Evolutionary conservation across 2,329 filamentous ascomycete species (phyloP), one percentile per base, ranked within the genome.

Genomic region (Parascedosporium putredinis): DNA sequence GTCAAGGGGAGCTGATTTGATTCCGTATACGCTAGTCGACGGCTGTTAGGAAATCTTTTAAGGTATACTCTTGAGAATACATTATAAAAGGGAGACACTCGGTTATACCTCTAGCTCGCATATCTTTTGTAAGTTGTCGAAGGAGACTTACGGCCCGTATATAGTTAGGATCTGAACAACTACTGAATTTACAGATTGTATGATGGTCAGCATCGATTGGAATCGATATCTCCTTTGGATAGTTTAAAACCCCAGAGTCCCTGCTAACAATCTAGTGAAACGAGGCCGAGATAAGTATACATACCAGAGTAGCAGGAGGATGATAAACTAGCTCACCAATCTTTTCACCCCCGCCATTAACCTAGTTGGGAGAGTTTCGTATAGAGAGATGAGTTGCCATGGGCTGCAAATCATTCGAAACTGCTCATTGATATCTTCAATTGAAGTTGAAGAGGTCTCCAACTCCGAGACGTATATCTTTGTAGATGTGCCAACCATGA

Each of bases 401-500:
- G 20, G 25, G 25, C 16, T 22, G 16, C 45, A 47, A 18, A 31
- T 31, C 3, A 9, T 31, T 8, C 45, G 25, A 18, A 47, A 47
- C 12, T 33, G 25, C 45, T 47, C 45, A 8, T 8, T 34, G 27
- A 47, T 47, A 18, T 34, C 18, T 47, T 47, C 25, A 6, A 47
- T 33, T 10, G 45, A 31, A 9, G 45, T 31, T 16, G 45, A 47
- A 8, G 25, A 34, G 9, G 4, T 31, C 23, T 20, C 18, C 1
- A 47, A 29, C 27, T 31, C 45, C 16, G 14, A 10, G 18, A 47
- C 22, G 45, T 47, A 47, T 8, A 34, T 29, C 27, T 47, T 47
- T 10, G 27, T 10, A 20, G 25, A 22, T 12, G 27, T 14, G 25
- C 25, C 45, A 20, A 33, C 20, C 18, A 24, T 24, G 12, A 34